A percentile compares a stretch with the other conserved stretches of the same genome.
phyloP scores from a whole-genome alignment of 2,329 filamentous ascomycete genomes.

The Calonectria leucothoes region DNA sequence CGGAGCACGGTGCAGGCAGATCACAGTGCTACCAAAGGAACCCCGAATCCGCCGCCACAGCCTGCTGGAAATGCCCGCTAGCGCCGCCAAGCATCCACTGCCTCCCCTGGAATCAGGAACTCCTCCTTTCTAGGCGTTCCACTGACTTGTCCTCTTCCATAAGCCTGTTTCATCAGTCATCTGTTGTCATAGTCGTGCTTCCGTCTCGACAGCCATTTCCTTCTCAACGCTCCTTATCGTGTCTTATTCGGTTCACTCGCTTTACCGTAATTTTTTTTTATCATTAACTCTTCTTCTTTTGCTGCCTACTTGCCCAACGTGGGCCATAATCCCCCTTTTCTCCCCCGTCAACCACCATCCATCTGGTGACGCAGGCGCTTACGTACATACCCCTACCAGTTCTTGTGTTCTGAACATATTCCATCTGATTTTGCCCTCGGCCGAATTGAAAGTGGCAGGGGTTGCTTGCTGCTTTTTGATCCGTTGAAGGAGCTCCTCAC shows the following conservation, averaged over 20 bases:
- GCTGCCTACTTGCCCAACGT: not conserved
- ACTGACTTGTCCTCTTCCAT: conserved; percentile 41
- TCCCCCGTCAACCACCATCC: not conserved
- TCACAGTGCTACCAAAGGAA: not conserved
- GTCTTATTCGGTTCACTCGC: conserved; percentile 11
- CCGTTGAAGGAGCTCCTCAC: conserved; percentile 4
- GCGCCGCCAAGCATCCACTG: not conserved
- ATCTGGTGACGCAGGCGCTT: conserved; percentile 32
- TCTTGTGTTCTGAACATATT: conserved; percentile 13
- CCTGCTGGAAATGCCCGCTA: conserved; percentile 8
- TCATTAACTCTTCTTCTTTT: not conserved
- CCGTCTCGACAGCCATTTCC: conserved; percentile 1
- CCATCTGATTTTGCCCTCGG: conserved; percentile 3
- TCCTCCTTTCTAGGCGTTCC: conserved; percentile 21
- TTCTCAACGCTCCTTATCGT: conserved; percentile 25
- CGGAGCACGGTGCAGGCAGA: conserved; percentile 1
- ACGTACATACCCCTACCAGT: conserved; percentile 14
- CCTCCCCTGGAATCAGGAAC: conserved; percentile 36
- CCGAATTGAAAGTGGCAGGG: conserved; percentile 3
- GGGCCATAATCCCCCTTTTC: not conserved
- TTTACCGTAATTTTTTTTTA: conserved; percentile 19
- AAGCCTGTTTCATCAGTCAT: conserved; percentile 31
- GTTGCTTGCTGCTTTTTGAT: conserved; percentile 13
- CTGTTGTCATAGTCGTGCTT: not conserved
- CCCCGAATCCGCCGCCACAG: conserved; percentile 22